Evolutionary conservation across 1,139 yeast genomes (phyloP), one percentile per base, ranked within the genome.

Genomic region (Blastobotrys apis): DNA sequence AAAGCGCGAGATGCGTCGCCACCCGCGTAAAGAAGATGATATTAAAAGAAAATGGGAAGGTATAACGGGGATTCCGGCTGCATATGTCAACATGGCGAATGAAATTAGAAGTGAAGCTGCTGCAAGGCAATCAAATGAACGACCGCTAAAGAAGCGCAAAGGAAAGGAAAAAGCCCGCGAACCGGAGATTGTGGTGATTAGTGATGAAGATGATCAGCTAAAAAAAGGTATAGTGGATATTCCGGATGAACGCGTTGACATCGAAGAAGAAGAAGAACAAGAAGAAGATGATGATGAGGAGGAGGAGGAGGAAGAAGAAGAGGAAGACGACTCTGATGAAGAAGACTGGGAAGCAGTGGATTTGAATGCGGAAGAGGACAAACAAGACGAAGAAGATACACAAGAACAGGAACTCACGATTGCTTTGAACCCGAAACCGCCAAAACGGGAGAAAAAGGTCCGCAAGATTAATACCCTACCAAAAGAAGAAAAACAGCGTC

Each of bases 121-220:
- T 23, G 20, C 23, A 33, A 45, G 33, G 33, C 43, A 26, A 37
- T 43, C 20, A 19, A 25, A 33, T 1, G 43, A 47, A 9, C 39
- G 62, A 27, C 64, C 65, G 3, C 37, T 59, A 41, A 61, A 62
- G 48, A 48, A 50, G 42, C 51, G 63, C 22, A 56, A 47, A 26
- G 35, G 33, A 10, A 9, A 38, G 1, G 41, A 32, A 13, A 35
- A 57, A 41, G 50, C 49, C 5, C 23, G 40, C 48, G 48, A 65
- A 9, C 51, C 20, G 10, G 44, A 75, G 40, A 73, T 75, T 49
- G 75, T 73, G 40, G 53, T 60, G 1, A 52, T 72, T 30, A 62
- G 64, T 6, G 84, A 75, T 29, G 84, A 78, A 52, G 82, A 78
- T 54, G 81, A 74, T 3, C 64, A 77, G 16, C 19, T 8, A 5